Evolutionary conservation across 352 stramenopile genomes (phyloP).

Genomic region (Pythium dissimile): DNA sequence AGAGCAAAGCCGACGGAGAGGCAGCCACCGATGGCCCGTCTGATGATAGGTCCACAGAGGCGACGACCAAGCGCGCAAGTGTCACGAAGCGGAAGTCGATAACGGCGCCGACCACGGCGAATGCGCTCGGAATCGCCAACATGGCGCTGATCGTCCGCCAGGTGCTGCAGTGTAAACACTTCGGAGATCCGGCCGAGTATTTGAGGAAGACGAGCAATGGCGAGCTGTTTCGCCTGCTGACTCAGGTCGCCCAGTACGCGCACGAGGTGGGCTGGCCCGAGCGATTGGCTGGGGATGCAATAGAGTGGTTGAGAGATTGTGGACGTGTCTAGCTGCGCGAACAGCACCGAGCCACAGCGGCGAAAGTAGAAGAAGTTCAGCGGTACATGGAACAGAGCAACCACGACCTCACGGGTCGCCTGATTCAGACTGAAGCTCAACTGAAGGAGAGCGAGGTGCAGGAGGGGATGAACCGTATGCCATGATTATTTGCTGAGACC

Average conservation of each 20-base stretch:
- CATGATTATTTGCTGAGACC: background rate
- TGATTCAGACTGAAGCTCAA: constrained; percentile 2
- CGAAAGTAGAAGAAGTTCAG: constrained; percentile 1
- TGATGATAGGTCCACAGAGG: too few relatives aligned
- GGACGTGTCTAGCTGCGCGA: constrained; percentile 15
- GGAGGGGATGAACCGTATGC: background rate
- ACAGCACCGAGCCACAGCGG: constrained; percentile 2
- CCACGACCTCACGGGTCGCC: background rate
- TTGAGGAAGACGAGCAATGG: constrained; percentile 33
- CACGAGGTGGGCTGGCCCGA: constrained; percentile 27
- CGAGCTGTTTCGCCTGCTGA: constrained; percentile 48
- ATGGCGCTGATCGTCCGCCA: constrained; percentile 40
- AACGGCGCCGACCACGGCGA: too few relatives aligned
- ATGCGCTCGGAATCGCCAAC: background rate
- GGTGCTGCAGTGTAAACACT: constrained; percentile 44
- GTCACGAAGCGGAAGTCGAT: too few relatives aligned
- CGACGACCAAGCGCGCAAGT: too few relatives aligned
- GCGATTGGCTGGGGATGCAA: background rate
- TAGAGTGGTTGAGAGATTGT: background rate
- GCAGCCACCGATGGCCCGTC: too few relatives aligned
- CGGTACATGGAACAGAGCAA: constrained; percentile 4
- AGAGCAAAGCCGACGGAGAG: background rate
- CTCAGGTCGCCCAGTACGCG: constrained; percentile 37
- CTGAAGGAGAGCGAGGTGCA: background rate
- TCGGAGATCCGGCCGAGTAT: constrained; percentile 34